Base-by-base conservation (phyloP, 2,329 filamentous ascomycete genomes). In the Drechslerella dactyloides region DNA sequence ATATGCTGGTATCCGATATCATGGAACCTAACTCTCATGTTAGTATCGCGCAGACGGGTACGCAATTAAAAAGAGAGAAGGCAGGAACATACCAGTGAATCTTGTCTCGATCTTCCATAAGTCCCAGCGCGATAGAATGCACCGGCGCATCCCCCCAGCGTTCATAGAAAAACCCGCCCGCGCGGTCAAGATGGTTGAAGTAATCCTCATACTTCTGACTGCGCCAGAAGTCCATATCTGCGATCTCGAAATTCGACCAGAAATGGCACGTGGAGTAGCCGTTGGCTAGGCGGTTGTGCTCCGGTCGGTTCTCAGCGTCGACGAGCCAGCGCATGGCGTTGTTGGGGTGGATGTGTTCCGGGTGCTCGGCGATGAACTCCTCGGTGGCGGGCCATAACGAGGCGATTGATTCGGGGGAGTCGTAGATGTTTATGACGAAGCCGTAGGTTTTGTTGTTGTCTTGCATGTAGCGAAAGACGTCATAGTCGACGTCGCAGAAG, bases 391-490 rank as follows among this genome's bases (percentile, higher is more conserved):
- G 93, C 94, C 94, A 99, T 27, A 99, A 84, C 0, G 87, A 89
- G 1, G 90, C 87, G 52, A 99, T 90, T 46, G 90, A 93, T 77
- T 91, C 84, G 11, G 94, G 91, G 33, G 89, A 88, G 80, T 99
- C 94, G 83, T 96, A 97, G 48, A 99, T 87, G 81, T 91, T 96
- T 82, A 99, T 96, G 74, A 93, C 97, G 82, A 97, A 99, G 74
- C 94, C 94, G 80, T 99, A 99, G 2, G 93, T 97, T 82, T 97
- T 96, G 84, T 99, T 97, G 83, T 96, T 87, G 81, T 99, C 94
- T 77, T 91, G 86, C 94, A 99, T 97, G 82, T 91, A 99, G 74
- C 90, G 89, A 84, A 99, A 99, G 57, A 99, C 90, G 78, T 99
- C 94, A 81, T 99, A 99, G 81, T 99, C 94, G 73, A 99, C 85